Evolutionary conservation across 225 moss, liverwort and hornwort genomes (phyloP), one percentile per base, ranked within the genome.

Genomic region (Bryum argenteum): DNA sequence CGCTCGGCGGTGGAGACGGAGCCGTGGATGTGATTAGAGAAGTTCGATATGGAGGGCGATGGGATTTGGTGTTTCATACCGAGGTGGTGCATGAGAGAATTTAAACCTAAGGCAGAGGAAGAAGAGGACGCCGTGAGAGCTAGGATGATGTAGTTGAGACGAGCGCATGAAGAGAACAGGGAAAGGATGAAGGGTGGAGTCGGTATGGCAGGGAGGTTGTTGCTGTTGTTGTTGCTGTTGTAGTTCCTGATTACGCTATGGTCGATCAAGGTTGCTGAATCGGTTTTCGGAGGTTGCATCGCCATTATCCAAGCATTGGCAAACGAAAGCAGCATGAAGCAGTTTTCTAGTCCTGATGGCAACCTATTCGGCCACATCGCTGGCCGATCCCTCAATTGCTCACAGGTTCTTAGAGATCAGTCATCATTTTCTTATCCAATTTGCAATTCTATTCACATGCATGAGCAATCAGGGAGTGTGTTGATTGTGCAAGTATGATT

Each of bases 271-370:
- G 62, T 52, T 73, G 47, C 66, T 80, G 78, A 71, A 54, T 71
- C 58, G 67, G 67, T 61, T 70, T n/a, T 60, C 52, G 58, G 33
- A 60, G 57, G 65, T 4, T 57, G 52, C 61, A 56, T 71, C 59
- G 55, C 63, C 15, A 54, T 59, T 45, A 71, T 73, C 65, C 72
- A 44, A 52, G 53, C 60, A 64, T 54, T 56, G 72, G 68, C 26
- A 60, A 59, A 48, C 17, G 17, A 48, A 38, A 64, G 61, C 80
- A 81, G 64, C 67, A 98, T 98, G 98, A 90, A 84, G 91, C 83
- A 74, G 74, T 83, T 93, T 65, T 75, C 76, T 64, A 89, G 88
- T 73, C 88, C 88, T 28, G 98, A 94, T 87, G 91, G 92, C 75
- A 98, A 91, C 81, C 78, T 98, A 53, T 51, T 86, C 60, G 85